phyloP scores from a whole-genome alignment of 1,139 yeast species.

The Pichia norvegensis region DNA sequence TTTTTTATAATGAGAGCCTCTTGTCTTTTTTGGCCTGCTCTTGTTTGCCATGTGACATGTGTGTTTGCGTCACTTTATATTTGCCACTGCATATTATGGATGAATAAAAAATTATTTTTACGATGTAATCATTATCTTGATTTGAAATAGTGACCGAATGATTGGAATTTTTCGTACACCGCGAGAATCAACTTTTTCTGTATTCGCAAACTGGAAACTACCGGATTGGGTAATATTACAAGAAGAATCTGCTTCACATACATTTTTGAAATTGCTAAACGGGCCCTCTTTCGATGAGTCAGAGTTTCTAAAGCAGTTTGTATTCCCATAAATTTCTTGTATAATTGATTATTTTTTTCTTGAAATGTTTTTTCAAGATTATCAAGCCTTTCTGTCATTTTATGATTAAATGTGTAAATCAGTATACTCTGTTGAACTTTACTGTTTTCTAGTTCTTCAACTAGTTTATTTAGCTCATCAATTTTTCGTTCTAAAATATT shows the following conservation, averaged over 20 bases:
- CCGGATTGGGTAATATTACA: not conserved
- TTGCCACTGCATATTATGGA: not conserved
- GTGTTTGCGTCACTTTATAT: not conserved
- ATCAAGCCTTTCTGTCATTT: conserved; percentile 8
- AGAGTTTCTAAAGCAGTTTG: not conserved
- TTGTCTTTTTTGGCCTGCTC: conserved; percentile 72
- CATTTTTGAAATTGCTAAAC: conserved; percentile 3
- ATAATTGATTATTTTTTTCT: conserved; percentile 1
- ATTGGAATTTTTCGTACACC: not conserved
- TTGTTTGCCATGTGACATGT: conserved; percentile 62
- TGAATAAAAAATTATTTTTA: not conserved
- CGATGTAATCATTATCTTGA: too few relatives aligned
- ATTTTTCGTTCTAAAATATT: conserved; percentile 7
- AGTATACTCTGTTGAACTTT: conserved; percentile 12
- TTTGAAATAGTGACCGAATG: not conserved
- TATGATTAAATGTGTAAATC: conserved; percentile 10
- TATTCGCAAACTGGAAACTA: not conserved
- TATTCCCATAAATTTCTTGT: conserved; percentile 3
- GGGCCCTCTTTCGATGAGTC: conserved; percentile 1
- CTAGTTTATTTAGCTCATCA: conserved; percentile 3
- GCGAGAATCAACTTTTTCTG: not conserved
- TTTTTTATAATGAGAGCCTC: conserved; percentile 62
- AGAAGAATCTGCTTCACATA: conserved; percentile 4
- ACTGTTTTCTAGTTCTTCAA: conserved; percentile 5
- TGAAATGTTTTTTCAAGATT: conserved; percentile 9